Evolutionary conservation across 345 rosid species (phyloP), one percentile per base, ranked within the genome.

Genomic region (Bruguiera parviflora): DNA sequence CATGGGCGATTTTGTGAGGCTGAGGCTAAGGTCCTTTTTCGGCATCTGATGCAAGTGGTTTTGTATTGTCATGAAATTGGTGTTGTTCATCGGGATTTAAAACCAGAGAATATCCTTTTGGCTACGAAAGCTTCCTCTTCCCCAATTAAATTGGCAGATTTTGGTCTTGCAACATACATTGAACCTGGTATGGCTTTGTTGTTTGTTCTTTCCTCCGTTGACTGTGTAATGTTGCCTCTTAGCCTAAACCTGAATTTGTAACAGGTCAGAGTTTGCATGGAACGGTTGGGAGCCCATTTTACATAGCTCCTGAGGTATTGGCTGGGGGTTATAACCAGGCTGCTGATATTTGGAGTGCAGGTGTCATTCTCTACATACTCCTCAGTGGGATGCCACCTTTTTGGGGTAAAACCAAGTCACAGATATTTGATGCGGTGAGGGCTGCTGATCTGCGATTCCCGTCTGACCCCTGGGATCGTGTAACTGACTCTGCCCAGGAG

Each of bases 281-380:
- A 71, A 88, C 86, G n/a, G 92, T 84, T 31, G 89, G 88, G 53
- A 88, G 89, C 80, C 92, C 92, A 8, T 88, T 88, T 78, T 88
- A 85, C 75, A 88, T 85, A 68, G 92, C 92, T 53, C 92, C 92
- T 3, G 89, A 88, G 81, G 92, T 88, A 67, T 73, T 88, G 75
- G 58, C 74, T 0, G 89, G 92, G 37, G 84, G 86, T 25, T 88
- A 88, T 79, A 81, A 88, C 69, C 89, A 88, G 77, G 83, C 84
- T 59, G 92, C 92, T 66, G 92, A 88, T 71, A 75, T 88, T 49
- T 88, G 89, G 92, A 88, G 92, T 78, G 88, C 92, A 3, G 92
- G 92, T 52, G 89, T 85, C 58, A 85, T 87, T 73, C 87, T 87
- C 49, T 87, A 84, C 71, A 85, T 85, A 82, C 84, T 88, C 49